Conservation (phyloP, 2,329 filamentous ascomycete species). For the Trichoderma atroviride region DNA sequence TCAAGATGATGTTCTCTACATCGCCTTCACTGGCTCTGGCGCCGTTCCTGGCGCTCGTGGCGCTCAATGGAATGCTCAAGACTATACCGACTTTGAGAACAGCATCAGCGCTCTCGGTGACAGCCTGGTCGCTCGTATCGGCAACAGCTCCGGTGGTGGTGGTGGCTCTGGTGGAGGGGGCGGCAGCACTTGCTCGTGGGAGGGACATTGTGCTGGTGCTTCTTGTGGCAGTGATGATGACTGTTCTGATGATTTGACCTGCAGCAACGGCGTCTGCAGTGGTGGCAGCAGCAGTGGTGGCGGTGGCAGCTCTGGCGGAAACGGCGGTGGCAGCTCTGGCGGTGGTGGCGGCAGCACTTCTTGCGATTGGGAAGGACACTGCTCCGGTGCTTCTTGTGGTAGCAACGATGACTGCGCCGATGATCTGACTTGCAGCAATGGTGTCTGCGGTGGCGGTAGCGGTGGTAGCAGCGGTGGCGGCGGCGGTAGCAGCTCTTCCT, state of each 20-base stretch:
- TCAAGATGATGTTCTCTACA: constrained; percentile 61
- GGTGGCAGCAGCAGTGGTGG: neutral
- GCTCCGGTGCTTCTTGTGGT: constrained; percentile 21
- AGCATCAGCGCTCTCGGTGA: constrained; percentile 57
- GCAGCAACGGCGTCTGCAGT: constrained; percentile 31
- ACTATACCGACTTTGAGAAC: constrained; percentile 53
- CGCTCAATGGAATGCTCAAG: constrained; percentile 58
- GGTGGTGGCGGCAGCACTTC: constrained; percentile 26
- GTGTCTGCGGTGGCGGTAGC: constrained; percentile 27
- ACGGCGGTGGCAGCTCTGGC: constrained; percentile 31
- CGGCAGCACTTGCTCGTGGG: constrained; percentile 27
- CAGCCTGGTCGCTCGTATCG: constrained; percentile 48
- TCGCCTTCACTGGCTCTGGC: constrained; percentile 60
- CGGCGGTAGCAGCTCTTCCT: neutral
- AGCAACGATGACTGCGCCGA: constrained; percentile 29
- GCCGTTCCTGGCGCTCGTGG: constrained; percentile 58
- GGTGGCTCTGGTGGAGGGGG: constrained; percentile 18
- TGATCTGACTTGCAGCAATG: constrained; percentile 28
- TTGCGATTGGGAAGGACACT: constrained; percentile 29
- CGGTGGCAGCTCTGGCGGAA: constrained; percentile 55
- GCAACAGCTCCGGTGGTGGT: constrained; percentile 23
- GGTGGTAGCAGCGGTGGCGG: neutral
- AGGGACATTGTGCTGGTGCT: constrained; percentile 28
- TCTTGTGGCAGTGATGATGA: constrained; percentile 23
- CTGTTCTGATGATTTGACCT: constrained; percentile 29